Base-by-base conservation (phyloP, 257 asterid species). In the Solanum chilense region DNA sequence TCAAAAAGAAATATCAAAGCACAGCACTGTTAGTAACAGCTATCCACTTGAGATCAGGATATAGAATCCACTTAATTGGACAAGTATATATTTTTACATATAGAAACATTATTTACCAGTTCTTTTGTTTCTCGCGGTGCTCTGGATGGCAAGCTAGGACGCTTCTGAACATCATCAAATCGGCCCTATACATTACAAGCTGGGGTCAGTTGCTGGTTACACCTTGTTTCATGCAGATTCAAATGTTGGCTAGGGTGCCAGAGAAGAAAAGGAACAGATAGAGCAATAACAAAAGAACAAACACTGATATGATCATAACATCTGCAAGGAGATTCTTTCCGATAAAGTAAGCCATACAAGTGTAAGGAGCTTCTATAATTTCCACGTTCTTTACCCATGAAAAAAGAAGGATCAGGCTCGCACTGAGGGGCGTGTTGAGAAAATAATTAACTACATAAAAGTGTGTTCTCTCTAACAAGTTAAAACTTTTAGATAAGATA, bases 161-260 rank as follows among this genome's bases (percentile, higher is more conserved):
- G 94, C 92, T 90, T 96, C 92, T 87, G 97, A 90, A 91, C 94
- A 89, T 96, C 98, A 90, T 97, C 99, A 89, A 93, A 97, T 87
- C 88, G 98, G 56, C 96, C 97, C 99, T 97, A 86, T 13, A 90
- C 39, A 86, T 45, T 42, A 81, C 70, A 81, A 81, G 45, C 69
- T 49, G 85, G 31, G 69, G 20, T 81, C 31, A 49, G 85, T 29
- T 49, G 68, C 25, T 81, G 13, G 11, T 49, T 49, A 64, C 25
- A 47, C 68, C 21, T 80, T 27, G 15, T 29, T 31, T 49, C 85
- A 81, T 49, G 70, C 70, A 10, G 31, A 31, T 69, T 49, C 29
- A 31, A 81, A 49, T 8, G 45, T 31, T 49, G 85, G 12, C 12
- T 49, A 49, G 85, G 69, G 69, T 13, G 60, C 60, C 60, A 81